These are phyloP conservation scores for Phanerochaete sordida DNA, from an alignment of 768 basidiomycete species.

Conservation along the genomic window DNA sequence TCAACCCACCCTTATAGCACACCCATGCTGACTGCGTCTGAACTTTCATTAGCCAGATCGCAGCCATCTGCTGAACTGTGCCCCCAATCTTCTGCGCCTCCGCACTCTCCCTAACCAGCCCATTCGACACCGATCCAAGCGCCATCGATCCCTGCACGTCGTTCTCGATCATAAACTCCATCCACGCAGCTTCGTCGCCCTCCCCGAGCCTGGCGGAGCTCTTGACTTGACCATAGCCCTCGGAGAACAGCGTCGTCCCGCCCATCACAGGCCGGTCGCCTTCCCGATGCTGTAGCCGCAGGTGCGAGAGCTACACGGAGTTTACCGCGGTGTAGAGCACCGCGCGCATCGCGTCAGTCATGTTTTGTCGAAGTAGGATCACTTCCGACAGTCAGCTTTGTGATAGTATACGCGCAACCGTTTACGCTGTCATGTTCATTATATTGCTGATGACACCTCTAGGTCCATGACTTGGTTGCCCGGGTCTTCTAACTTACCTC, in stretches of 20 bases:
- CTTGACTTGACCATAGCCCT: conserved; percentile 34
- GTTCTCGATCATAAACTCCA: not conserved
- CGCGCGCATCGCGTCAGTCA: not conserved
- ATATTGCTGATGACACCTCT: conserved; percentile 40
- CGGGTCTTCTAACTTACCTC: too few species aligned
- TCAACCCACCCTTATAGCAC: too few species aligned
- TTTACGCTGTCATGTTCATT: conserved; percentile 35
- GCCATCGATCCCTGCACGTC: not conserved
- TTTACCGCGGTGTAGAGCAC: conserved; percentile 27
- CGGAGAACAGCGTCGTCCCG: conserved; percentile 29
- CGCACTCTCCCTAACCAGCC: not conserved
- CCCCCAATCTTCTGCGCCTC: conserved; percentile 1
- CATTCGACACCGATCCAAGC: not conserved
- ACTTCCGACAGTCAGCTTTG: conserved; percentile 14
- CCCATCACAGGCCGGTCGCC: conserved; percentile 20
- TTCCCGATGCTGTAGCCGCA: conserved; percentile 25
- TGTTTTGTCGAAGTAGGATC: conserved; percentile 24
- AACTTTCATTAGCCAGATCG: conserved; percentile 2
- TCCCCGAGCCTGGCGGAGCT: conserved; percentile 18
- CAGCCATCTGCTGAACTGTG: not conserved
- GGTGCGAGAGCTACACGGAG: conserved; percentile 34
- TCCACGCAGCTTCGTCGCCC: not conserved
- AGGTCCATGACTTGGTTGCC: too few species aligned
- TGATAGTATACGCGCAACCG: conserved; percentile 20
- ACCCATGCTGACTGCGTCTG: too few species aligned